phyloP scores from a whole-genome alignment of 2,329 filamentous ascomycete species.

The Aspergillus fructus region DNA sequence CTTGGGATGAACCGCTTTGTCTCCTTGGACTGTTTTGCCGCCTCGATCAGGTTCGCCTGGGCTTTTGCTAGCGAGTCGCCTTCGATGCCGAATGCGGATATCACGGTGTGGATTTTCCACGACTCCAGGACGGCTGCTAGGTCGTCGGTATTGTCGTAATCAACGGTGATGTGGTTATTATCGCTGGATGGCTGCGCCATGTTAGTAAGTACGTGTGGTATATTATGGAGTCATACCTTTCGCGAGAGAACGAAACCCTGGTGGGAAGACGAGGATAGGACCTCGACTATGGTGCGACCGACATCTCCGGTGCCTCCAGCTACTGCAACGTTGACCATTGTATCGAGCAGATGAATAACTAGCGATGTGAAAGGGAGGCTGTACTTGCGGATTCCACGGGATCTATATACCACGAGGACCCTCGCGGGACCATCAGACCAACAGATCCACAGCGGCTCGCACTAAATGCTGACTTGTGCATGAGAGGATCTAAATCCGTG shows the following conservation, averaged over 20 bases:
- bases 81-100: conserved; percentile 17
- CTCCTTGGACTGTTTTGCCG: conserved; percentile 11
- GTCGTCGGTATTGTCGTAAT: conserved; percentile 28
- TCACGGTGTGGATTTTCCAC: conserved; percentile 22
- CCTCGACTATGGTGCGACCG: conserved; percentile 9
- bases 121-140: conserved; percentile 22
- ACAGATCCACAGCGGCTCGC: neutral
- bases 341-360: neutral
- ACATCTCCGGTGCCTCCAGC: conserved; percentile 11
- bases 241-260: conserved; percentile 5
- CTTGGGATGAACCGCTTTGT: conserved; percentile 23
- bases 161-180: conserved; percentile 10
- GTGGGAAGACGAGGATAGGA: neutral
- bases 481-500: neutral
- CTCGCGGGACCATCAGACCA: too few relatives aligned
- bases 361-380: neutral
- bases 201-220: neutral
- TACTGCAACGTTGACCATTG: conserved; percentile 14
- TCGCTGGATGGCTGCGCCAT: neutral
- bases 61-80: conserved; percentile 1
- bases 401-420: too few relatives aligned
- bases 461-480: neutral
- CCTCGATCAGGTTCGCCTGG: conserved; percentile 23
- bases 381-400: neutral
- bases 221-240: neutral